These are phyloP conservation scores for Candida albicans DNA, from an alignment of 1,139 yeast species.

Conservation along the genomic window DNA sequence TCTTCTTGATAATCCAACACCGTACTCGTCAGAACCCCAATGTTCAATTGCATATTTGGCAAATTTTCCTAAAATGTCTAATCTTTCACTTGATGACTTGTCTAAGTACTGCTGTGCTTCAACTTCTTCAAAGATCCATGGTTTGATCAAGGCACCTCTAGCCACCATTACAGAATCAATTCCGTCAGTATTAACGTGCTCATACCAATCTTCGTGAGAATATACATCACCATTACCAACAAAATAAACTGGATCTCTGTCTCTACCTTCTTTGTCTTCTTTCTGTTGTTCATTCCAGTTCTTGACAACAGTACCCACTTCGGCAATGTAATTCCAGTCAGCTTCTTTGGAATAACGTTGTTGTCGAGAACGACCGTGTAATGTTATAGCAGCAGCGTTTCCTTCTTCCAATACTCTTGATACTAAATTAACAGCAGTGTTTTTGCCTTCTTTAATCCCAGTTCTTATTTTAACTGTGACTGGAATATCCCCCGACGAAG, in stretches of 20 bases:
- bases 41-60: constrained; percentile 85
- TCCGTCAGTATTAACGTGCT: constrained; percentile 65
- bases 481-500: constrained; percentile 85
- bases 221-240: constrained; percentile 94
- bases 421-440: constrained; percentile 78
- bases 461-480: constrained; percentile 90
- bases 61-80: constrained; percentile 68
- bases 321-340: constrained; percentile 86
- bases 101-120: constrained; percentile 87
- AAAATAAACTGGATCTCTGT: constrained; percentile 52
- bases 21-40: constrained; percentile 98
- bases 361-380: constrained; percentile 95
- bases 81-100: constrained; percentile 84
- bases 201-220: constrained; percentile 86
- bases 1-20: constrained; percentile 83
- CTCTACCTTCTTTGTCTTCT: constrained; percentile 55
- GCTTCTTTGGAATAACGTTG: constrained; percentile 91
- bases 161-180: constrained; percentile 97
- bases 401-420: constrained; percentile 71
- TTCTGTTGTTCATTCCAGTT: constrained; percentile 53
- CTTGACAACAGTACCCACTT: constrained; percentile 69
- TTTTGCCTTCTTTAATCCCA: constrained; percentile 82
- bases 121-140: constrained; percentile 98
- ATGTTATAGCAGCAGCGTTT: constrained; percentile 85
- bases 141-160: constrained; percentile 95